A percentile compares a stretch with the other conserved stretches of the same genome.
Conservation (phyloP, 75 land plant genomes). For the Pseudotsuga menziesii region DNA sequence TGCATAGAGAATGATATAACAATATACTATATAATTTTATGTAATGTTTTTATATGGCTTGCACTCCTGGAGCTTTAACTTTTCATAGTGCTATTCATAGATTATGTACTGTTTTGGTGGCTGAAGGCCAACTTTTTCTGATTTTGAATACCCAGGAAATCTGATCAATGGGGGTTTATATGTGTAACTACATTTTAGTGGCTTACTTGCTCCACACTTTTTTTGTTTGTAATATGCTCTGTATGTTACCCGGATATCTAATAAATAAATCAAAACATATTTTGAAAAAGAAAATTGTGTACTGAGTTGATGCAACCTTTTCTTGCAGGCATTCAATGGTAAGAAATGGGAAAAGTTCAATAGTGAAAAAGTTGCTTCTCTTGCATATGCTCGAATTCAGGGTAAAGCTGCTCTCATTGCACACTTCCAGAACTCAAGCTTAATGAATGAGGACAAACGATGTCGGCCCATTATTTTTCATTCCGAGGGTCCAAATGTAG, state of each 20-base stretch:
- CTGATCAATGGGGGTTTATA: too few species aligned
- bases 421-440: conserved; percentile 91
- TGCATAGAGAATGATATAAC: neutral
- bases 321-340: conserved; percentile 69
- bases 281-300: neutral
- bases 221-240: too few species aligned
- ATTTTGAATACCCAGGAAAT: too few species aligned
- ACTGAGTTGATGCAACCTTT: neutral
- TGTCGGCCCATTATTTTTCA: conserved; percentile 92
- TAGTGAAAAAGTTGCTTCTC: conserved; percentile 91
- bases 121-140: too few species aligned
- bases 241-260: too few species aligned
- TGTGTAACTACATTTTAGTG: too few species aligned
- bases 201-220: too few species aligned
- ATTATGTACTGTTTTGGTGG: too few species aligned
- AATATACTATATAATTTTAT: too few species aligned
- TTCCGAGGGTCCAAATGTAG: conserved; percentile 85
- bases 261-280: neutral
- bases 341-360: conserved; percentile 97
- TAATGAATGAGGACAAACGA: conserved; percentile 92
- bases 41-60: too few species aligned
- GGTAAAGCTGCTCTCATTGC: conserved; percentile 88
- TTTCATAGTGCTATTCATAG: too few species aligned
- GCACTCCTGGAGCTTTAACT: too few species aligned
- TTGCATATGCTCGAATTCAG: conserved; percentile 91